Evolutionary conservation across 78 protist species (phyloP).

Genomic region (Isochrysis galbana): DNA sequence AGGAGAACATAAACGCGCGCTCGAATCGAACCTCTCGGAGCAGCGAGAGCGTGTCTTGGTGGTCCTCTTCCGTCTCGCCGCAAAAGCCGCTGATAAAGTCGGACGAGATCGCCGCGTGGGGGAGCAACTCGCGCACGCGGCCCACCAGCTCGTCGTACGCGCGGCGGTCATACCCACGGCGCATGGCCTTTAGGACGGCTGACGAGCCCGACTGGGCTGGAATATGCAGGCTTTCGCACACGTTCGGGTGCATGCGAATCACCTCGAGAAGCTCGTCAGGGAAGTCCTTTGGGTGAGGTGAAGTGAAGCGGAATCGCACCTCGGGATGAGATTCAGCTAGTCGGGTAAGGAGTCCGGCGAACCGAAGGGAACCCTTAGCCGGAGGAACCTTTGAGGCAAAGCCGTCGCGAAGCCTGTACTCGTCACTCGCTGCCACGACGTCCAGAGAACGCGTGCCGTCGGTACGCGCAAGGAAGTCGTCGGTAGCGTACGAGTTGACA

Average conservation of each 20-base stretch:
- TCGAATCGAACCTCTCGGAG: neutral
- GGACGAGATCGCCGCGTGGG: conserved; percentile 38
- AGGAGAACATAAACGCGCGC: conserved; percentile 76
- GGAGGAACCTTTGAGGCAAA: neutral
- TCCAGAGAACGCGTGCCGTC: too few species aligned
- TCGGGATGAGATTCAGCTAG: conserved; percentile 59
- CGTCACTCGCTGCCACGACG: too few species aligned
- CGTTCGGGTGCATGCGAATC: conserved; percentile 52
- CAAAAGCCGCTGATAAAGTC: conserved; percentile 92
- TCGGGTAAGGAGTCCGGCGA: neutral
- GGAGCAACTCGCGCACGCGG: neutral
- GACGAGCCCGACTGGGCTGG: conserved; percentile 77
- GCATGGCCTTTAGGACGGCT: conserved; percentile 75
- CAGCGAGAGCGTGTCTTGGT: conserved; percentile 3
- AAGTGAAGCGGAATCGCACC: conserved; percentile 87
- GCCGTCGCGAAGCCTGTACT: neutral
- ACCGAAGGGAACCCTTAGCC: neutral
- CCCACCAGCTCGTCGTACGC: neutral
- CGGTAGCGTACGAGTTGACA: too few species aligned
- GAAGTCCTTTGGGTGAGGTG: conserved; percentile 91
- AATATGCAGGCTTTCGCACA: conserved; percentile 77
- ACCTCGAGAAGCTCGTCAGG: conserved; percentile 24
- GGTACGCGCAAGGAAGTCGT: too few species aligned
- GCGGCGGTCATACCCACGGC: conserved; percentile 83
- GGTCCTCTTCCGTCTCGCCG: conserved; percentile 88